These are phyloP conservation scores for Lenwebbia sp. DNA, from an alignment of 345 rosid species.

Conservation along the genomic window DNA sequence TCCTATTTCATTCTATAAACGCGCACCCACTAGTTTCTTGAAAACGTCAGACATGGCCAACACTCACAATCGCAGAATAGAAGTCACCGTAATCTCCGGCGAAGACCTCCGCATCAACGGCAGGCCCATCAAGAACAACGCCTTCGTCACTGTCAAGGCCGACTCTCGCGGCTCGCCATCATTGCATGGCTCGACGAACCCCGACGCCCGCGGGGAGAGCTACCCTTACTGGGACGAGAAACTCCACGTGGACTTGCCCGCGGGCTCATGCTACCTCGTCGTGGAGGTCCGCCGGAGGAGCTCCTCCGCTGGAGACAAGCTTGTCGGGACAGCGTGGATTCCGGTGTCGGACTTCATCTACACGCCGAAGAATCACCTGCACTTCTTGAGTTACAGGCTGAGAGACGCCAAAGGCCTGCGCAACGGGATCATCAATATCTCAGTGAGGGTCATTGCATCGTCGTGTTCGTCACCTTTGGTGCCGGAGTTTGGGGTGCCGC, in stretches of 20 bases:
- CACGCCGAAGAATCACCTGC: neutral
- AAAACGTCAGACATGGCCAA: neutral
- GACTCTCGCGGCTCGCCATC: neutral
- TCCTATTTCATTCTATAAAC: neutral
- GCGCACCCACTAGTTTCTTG: neutral
- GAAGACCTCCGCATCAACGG: slow-evolving; percentile 2
- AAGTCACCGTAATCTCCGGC: slow-evolving; percentile 11
- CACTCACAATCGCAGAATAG: slow-evolving; percentile 12
- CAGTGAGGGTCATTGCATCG: slow-evolving; percentile 4
- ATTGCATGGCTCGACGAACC: neutral
- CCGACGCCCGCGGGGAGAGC: neutral
- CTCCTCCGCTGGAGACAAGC: neutral
- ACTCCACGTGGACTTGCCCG: neutral
- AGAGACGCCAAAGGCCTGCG: slow-evolving; percentile 1
- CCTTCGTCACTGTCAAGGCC: neutral
- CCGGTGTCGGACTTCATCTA: slow-evolving; percentile 10
- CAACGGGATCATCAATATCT: slow-evolving; percentile 6
- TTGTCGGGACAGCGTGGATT: slow-evolving; percentile 2
- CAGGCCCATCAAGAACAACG: slow-evolving; percentile 1
- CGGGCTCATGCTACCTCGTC: neutral
- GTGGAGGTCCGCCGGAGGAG: slow-evolving; percentile 6
- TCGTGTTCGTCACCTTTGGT: neutral
- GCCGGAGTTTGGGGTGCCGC: neutral
- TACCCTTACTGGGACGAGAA: slow-evolving; percentile 7
- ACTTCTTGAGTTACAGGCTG: slow-evolving; percentile 6